Evolutionary conservation across 306 rosid genomes (phyloP), one percentile per base, ranked within the genome.

Genomic region (Begonia peltatifolia): DNA sequence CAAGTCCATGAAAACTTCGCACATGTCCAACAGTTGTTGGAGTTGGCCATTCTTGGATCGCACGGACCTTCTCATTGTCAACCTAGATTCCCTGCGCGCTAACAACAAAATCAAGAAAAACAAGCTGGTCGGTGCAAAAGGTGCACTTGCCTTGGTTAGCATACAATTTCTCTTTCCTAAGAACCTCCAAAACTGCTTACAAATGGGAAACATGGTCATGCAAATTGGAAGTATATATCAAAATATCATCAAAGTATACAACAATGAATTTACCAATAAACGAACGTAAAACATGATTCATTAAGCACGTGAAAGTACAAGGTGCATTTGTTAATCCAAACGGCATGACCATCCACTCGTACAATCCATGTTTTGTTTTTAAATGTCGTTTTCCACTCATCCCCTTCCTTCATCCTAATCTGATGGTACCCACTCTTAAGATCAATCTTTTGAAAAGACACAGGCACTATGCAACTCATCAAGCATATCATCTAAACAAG

Each of bases 1-100:
- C 30, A 2, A 59, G 46, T 11, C 63, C 44, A 25, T 47, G 63
- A 47, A 47, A 59, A n/a, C 63, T 59, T 11, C 44, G 10, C 20
- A 59, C 63, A 9, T 59, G 4, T 0, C 44, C 42, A 6, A 35
- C 12, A 36, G 41, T 59, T 46, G 17, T 59, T 1, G 54, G 63
- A 8, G 18, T 59, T 1, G 54, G 46, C 44, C 54, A 35, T 2
- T 59, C 54, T 25, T n/a, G 42, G 12, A 47, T 59, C 0, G 63
- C 46, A 0, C 23, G 17, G 2, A 59, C 17, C 5, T 47, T 59
- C 16, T 59, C 63, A 11, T 59, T 46, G 20, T 59, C 63, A 20
- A 47, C 54, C 22, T 47, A 25, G 11, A 47, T 9, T 12, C 63
- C 43, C 23, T 47, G 13, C 7, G 54, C 20, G 9, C 46, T 59